Evolutionary conservation across 805 yeast genomes (phyloP).

Genomic region (Kluyveromyces siamensis): DNA sequence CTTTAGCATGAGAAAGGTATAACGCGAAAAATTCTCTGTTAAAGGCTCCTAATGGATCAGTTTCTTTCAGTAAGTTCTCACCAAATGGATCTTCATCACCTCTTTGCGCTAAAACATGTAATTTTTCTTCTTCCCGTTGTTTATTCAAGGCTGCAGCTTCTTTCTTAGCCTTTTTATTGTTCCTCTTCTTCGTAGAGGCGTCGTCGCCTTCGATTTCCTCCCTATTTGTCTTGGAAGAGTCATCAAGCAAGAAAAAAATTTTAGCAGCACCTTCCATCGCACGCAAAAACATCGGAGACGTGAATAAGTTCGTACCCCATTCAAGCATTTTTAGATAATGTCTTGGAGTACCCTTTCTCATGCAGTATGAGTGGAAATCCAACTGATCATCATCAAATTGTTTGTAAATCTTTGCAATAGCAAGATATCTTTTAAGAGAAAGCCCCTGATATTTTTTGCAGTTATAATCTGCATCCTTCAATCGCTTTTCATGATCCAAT

Average conservation of each 20-base stretch:
- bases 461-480: slow-evolving; percentile 35
- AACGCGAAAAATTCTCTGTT: slow-evolving; percentile 33
- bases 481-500: slow-evolving; percentile 19
- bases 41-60: slow-evolving; percentile 38
- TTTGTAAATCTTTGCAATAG: slow-evolving; percentile 57
- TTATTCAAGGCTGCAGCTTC: slow-evolving; percentile 41
- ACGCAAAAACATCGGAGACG: slow-evolving; percentile 64
- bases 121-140: slow-evolving; percentile 46
- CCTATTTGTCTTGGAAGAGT: slow-evolving; percentile 9
- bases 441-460: slow-evolving; percentile 49
- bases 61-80: slow-evolving; percentile 28
- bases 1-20: slow-evolving; percentile 36
- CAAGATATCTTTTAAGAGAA: slow-evolving; percentile 68
- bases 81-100: slow-evolving; percentile 59
- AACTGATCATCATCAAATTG: slow-evolving; percentile 76
- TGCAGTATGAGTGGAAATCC: slow-evolving; percentile 90
- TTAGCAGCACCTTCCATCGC: slow-evolving; percentile 57
- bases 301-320: slow-evolving; percentile 75
- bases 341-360: slow-evolving; percentile 84
- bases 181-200: slow-evolving; percentile 10
- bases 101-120: slow-evolving; percentile 30
- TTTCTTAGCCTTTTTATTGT: slow-evolving; percentile 43
- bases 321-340: slow-evolving; percentile 65
- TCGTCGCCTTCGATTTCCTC: slow-evolving; percentile 6
- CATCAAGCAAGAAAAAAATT: slow-evolving; percentile 38